phyloP scores from a whole-genome alignment of 257 asterid genomes.

The Nicotiana otophora region DNA sequence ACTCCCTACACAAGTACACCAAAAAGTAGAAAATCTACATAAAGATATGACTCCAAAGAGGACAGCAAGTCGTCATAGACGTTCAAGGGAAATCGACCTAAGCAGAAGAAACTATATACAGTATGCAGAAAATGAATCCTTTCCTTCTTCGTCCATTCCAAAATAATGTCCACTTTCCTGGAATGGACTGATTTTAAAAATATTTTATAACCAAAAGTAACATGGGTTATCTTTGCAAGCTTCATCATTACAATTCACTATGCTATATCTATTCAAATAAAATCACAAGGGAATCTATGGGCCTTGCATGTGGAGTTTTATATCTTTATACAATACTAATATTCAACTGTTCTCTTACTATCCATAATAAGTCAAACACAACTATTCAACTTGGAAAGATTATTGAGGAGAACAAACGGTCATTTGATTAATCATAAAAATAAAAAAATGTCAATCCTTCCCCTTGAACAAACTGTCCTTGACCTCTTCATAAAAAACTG shows the following conservation, averaged over 20 bases:
- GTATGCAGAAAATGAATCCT: background rate
- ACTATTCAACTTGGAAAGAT: background rate
- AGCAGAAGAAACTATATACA: background rate
- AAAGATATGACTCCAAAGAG: background rate
- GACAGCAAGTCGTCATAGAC: background rate
- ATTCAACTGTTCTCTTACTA: background rate
- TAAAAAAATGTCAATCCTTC: background rate
- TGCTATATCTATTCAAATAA: background rate
- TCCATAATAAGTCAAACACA: background rate
- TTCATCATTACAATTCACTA: background rate
- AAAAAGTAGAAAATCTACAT: background rate
- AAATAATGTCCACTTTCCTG: background rate
- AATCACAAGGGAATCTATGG: background rate
- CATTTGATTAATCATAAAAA: background rate
- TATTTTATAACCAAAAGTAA: background rate
- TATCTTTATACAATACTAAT: background rate
- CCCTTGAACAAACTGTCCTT: background rate
- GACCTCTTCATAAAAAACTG: background rate
- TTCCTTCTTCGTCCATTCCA: background rate
- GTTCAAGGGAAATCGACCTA: background rate
- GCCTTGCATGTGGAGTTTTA: background rate
- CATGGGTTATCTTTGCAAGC: background rate
- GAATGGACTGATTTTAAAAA: background rate
- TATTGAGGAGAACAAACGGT: background rate
- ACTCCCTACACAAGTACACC: background rate